These are phyloP conservation scores for Malassezia brasiliensis DNA, from an alignment of 1,284 basidiomycete genomes.

Conservation along the genomic window DNA sequence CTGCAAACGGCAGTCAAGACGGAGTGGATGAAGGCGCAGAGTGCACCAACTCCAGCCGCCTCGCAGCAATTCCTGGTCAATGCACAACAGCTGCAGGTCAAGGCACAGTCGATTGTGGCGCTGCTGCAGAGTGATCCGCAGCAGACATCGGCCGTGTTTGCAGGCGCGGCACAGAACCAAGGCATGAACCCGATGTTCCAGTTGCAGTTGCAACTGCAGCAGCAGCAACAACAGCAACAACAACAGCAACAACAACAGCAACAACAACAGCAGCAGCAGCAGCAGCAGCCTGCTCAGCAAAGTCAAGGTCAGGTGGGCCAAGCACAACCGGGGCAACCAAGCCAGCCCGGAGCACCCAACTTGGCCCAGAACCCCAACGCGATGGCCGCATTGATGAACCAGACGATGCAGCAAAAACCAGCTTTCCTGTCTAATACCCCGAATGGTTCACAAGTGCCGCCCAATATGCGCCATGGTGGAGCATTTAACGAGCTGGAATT, in stretches of 20 bases:
- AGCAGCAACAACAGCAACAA: slow-evolving; percentile 2
- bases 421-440: neutral
- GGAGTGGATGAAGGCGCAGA: slow-evolving; percentile 41
- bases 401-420: slow-evolving; percentile 17
- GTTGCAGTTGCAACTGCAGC: slow-evolving; percentile 14
- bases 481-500: slow-evolving; percentile 4
- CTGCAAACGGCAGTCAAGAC: slow-evolving; percentile 33
- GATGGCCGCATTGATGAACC: slow-evolving; percentile 8
- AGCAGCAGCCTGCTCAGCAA: slow-evolving; percentile 14
- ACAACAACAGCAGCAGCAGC: slow-evolving; percentile 2
- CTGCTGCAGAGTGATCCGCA: slow-evolving; percentile 18
- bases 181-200: neutral
- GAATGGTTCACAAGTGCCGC: neutral
- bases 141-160: neutral
- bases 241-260: slow-evolving; percentile 16
- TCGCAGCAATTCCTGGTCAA: slow-evolving; percentile 36
- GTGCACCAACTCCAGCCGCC: slow-evolving; percentile 28
- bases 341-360: neutral
- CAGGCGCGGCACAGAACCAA: neutral
- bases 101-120: slow-evolving; percentile 31
- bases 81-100: slow-evolving; percentile 34
- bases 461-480: neutral
- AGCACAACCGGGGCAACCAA: slow-evolving; percentile 6
- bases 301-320: slow-evolving; percentile 17
- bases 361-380: neutral